Evolutionary conservation across 768 basidiomycete genomes (phyloP), one percentile per base, ranked within the genome.

Genomic region (Podaxis sp.): DNA sequence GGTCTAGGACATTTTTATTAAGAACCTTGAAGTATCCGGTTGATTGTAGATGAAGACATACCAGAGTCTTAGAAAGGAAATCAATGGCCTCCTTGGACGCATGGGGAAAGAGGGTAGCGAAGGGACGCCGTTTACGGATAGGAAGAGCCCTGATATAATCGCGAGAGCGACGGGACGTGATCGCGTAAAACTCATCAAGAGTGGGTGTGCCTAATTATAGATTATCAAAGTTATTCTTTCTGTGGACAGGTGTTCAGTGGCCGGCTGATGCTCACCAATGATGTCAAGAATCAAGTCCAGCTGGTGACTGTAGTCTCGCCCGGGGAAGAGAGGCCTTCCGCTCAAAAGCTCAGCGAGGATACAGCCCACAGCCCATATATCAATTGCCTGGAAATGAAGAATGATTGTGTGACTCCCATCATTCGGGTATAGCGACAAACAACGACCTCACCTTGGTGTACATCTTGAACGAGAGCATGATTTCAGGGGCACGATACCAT

Each of bases 401-500:
- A 63, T 42, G 13, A 52, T 51, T 61, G 57, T 63, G 65, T 19
- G 19, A 46, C 44, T 46, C 44, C n/a, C n/a, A 19, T 57, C 38
- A 53, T 52, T 22, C 39, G 33, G 22, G 57, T 59, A 30, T 12
- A 40, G 38, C 22, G 6, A 65, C 66, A 46, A 13, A 15, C 42
- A n/a, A 26, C 33, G 33, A 49, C 8, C 59, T 65, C 44, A 86
- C 88, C 80, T 88, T 88, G 61, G 87, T 88, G 72, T 90, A 89
- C 87, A 90, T 90, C 78, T 93, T 93, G 85, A 95, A 95, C 2
- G 90, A 92, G 57, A 95, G 80, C 94, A 96, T 96, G 71, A 96
- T 94, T 74, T 96, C 95, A 0, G 93, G 93, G 0, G 95, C 94
- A 53, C 93, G 86, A 73, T 95, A 96, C 94, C 93, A 96, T 59